Evolutionary conservation across 2,329 filamentous ascomycete species (phyloP).

Genomic region (Samsoniella hepiali): DNA sequence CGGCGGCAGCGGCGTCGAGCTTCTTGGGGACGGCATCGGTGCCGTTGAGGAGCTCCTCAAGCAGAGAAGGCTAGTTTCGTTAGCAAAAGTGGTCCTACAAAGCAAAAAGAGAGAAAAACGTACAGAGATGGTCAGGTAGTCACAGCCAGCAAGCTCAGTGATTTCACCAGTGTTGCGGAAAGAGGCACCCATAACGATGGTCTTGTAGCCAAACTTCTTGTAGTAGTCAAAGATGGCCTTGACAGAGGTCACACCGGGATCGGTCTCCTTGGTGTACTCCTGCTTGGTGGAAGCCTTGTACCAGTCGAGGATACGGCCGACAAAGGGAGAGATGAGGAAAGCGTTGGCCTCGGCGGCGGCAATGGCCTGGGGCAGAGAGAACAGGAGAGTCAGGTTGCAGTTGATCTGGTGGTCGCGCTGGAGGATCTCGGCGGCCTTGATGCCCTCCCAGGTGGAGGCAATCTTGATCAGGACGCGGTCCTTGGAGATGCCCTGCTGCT

Average conservation of each 20-base stretch:
- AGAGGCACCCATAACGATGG: conserved; percentile 98
- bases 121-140: conserved; percentile 97
- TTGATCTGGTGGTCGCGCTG: conserved; percentile 96
- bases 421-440: conserved; percentile 96
- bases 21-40: conserved; percentile 82
- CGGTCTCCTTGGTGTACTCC: conserved; percentile 83
- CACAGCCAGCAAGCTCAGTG: conserved; percentile 95
- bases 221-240: conserved; percentile 99
- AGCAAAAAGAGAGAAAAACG: conserved; percentile 35
- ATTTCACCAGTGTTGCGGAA: conserved; percentile 97
- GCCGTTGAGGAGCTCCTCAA: conserved; percentile 92
- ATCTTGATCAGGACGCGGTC: conserved; percentile 98
- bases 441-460: conserved; percentile 98
- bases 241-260: conserved; percentile 94
- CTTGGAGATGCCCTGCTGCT: conserved; percentile 85
- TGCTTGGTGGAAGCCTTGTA: conserved; percentile 96
- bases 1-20: conserved; percentile 69
- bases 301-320: conserved; percentile 99
- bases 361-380: conserved; percentile 92
- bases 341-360: conserved; percentile 91
- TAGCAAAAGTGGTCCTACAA: conserved; percentile 10
- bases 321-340: conserved; percentile 98
- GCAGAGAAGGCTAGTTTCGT: conserved; percentile 72
- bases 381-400: conserved; percentile 98
- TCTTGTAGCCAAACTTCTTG: conserved; percentile 99